Evolutionary conservation across 495 filamentous ascomycete genomes (phyloP), one percentile per base, ranked within the genome.

Genomic region (Neurospora intermedia): DNA sequence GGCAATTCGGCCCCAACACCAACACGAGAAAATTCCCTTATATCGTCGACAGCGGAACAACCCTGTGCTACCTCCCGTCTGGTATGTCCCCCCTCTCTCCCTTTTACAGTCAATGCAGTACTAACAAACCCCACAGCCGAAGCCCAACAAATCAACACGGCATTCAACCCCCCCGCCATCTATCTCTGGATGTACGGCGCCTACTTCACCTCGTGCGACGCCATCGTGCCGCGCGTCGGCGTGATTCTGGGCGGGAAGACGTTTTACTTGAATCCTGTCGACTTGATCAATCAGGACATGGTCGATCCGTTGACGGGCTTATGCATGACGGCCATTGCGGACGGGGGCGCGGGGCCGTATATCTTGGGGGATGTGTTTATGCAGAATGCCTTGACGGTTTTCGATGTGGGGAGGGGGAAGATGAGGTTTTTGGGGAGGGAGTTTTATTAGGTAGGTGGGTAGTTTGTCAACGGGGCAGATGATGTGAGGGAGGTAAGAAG

Each of bases 281-380:
- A 92, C 75, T 78, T 91, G 79, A 85, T 91, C 35, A 77, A 82
- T 40, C 74, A 73, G 46, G 83, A 76, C 71, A 79, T 78, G 73
- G 73, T 75, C 6, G 83, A 84, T 75, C 82, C 76, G 66, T 75
- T 78, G 75, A 83, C 81, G 0, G 80, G 77, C 9, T 69, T 83
- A 2, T 90, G 89, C 73, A 85, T 87, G 73, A 83, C 85, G 0
- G 81, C 82, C 10, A 83, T 88, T 69, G 77, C 78, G 20, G 80
- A 77, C 69, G 82, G 81, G 20, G 85, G 81, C 0, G 78, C 77
- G 7, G 84, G 84, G 41, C 80, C 82, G 11, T 85, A 81, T 73
- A 88, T 92, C 31, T 74, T 93, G 23, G 90, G 90, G 2, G 87
- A 88, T 74, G 83, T 83, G 1, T 92, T 90, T 75, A 82, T 91